Base-by-base conservation (phyloP, 345 rosid species). In the Erodium maritimum region DNA sequence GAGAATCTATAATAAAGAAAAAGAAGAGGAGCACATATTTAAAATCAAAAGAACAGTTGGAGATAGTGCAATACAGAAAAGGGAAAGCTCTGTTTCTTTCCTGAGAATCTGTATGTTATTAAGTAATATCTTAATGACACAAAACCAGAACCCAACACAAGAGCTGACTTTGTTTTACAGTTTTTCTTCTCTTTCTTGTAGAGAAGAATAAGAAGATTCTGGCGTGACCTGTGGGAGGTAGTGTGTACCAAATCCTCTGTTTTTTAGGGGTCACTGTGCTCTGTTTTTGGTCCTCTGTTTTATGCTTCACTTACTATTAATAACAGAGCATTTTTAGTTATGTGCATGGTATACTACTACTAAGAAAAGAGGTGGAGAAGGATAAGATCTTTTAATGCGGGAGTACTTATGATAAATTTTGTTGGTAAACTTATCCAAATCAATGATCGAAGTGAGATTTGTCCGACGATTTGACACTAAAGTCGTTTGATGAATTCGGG, bases 161-260 rank as follows among this genome's bases (percentile, higher is more conserved):
- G 73, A 60, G 85, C 83, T 79, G 85, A 81, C 81, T 77, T 82
- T 71, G 68, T 23, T 57, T 60, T 66, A 46, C 52, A 6, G 19
- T 45, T 45, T 55, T 17, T 19, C 54, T 62, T 65, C 23, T 4
- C 23, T 19, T 54, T 60, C 51, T 34, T 60, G 21, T 29, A 13
- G 8, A 17, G n/a, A n/a, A n/a, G n/a, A n/a, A n/a, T n/a, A n/a
- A n/a, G n/a, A n/a, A n/a, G n/a, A n/a, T 25, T 23, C 53, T 61
- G 57, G 69, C 61, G 14, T 37, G 70, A 59, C 75, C 82, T 76
- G 68, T 60, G 53, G 51, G 55, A 52, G 19, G 56, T 52, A 12
- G 14, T 23, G 37, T 19, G 12, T 13, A 0, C 50, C 25, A 50
- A 12, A 10, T 37, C 10, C 46, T 37, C 46, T 37, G 19, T 29